These are phyloP conservation scores for Toxicodendron radicans DNA, from an alignment of 345 rosid species.

Conservation along the genomic window DNA sequence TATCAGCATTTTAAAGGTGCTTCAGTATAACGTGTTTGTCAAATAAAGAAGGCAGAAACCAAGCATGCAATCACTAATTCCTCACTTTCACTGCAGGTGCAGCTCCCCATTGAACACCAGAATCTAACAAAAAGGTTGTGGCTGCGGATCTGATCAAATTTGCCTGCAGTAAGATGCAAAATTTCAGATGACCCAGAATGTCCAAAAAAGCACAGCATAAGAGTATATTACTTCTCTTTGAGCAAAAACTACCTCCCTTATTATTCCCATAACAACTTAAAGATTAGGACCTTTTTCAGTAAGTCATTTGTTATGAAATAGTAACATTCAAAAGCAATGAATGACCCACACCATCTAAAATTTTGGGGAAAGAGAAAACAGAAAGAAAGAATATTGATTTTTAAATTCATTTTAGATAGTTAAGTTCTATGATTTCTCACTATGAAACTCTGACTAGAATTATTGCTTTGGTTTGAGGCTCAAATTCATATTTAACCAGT, in stretches of 20 bases:
- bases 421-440: too few relatives aligned
- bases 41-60: slow-evolving; percentile 16
- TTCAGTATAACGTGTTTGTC: slow-evolving; percentile 3
- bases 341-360: too few relatives aligned
- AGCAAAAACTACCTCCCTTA: neutral
- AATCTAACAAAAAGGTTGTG: slow-evolving; percentile 69
- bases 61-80: slow-evolving; percentile 10
- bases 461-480: too few relatives aligned
- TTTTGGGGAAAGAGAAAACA: too few relatives aligned
- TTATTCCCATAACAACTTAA: neutral
- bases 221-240: neutral
- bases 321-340: too few relatives aligned
- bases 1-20: slow-evolving; percentile 11
- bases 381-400: too few relatives aligned
- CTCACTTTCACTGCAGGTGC: slow-evolving; percentile 90
- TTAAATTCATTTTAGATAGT: too few relatives aligned
- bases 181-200: neutral
- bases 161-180: slow-evolving; percentile 50
- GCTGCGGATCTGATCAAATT: slow-evolving; percentile 89
- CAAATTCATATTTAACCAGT: too few relatives aligned
- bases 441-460: too few relatives aligned
- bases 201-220: slow-evolving; percentile 4
- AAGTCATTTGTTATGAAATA: too few relatives aligned
- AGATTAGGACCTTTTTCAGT: too few relatives aligned
- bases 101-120: slow-evolving; percentile 95